Evolutionary conservation across 2,329 filamentous ascomycete genomes (phyloP).

Genomic region (Nigrospora oryzae): DNA sequence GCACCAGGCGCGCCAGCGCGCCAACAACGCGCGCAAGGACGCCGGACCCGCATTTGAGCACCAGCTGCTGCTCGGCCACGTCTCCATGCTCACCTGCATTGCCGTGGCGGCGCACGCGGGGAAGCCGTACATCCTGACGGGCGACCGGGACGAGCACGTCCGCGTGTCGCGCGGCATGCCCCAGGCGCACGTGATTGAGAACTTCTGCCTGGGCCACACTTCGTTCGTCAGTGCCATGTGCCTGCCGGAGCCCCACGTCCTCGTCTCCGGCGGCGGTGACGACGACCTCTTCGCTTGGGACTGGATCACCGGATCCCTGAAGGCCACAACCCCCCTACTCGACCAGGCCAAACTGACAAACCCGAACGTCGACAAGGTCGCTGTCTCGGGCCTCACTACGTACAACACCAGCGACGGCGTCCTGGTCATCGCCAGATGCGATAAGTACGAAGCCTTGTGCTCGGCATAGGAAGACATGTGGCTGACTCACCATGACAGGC

Average conservation of each 20-base stretch:
- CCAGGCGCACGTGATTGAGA: slow-evolving; percentile 82
- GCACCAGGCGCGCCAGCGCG: slow-evolving; percentile 44
- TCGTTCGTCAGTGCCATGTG: slow-evolving; percentile 76
- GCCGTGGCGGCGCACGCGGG: slow-evolving; percentile 36
- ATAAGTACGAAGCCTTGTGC: slow-evolving; percentile 27
- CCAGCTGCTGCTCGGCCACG: slow-evolving; percentile 78
- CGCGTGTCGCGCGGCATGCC: slow-evolving; percentile 74
- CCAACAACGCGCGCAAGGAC: slow-evolving; percentile 17
- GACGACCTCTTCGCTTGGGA: slow-evolving; percentile 72
- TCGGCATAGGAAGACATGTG: too few relatives aligned
- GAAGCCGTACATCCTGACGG: slow-evolving; percentile 44
- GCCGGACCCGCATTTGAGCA: slow-evolving; percentile 56
- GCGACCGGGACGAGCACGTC: slow-evolving; percentile 64
- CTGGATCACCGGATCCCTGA: slow-evolving; percentile 53
- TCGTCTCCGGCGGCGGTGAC: slow-evolving; percentile 86
- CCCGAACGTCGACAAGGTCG: slow-evolving; percentile 29
- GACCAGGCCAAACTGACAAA: slow-evolving; percentile 24
- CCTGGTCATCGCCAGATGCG: slow-evolving; percentile 31
- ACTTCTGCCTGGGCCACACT: slow-evolving; percentile 80
- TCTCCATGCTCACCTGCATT: slow-evolving; percentile 85
- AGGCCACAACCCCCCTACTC: slow-evolving; percentile 46
- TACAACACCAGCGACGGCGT: slow-evolving; percentile 16
- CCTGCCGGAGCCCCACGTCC: slow-evolving; percentile 51
- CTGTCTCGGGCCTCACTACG: slow-evolving; percentile 35
- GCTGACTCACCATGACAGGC: slow-evolving; percentile 19